These are phyloP conservation scores for Notholithocarpus densiflorus DNA, from an alignment of 306 rosid species.

Conservation along the genomic window DNA sequence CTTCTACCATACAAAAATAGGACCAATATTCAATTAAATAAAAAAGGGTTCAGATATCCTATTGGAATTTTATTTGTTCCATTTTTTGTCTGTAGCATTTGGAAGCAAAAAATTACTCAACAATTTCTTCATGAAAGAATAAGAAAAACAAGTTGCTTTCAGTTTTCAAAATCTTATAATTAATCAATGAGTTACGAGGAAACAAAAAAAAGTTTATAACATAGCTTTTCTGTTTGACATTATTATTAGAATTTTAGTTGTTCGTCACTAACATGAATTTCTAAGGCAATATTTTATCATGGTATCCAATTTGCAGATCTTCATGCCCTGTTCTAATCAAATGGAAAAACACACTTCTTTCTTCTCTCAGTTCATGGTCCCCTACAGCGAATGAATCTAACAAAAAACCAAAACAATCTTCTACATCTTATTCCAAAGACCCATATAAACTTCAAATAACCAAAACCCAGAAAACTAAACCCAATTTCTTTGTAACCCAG, in stretches of 20 bases:
- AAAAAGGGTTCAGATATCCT: background rate
- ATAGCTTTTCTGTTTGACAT: too few relatives aligned
- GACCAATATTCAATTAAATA: background rate
- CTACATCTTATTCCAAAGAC: too few relatives aligned
- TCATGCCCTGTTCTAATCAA: background rate
- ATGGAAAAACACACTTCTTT: too few relatives aligned
- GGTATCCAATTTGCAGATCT: background rate
- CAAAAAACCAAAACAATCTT: too few relatives aligned
- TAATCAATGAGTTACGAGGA: background rate
- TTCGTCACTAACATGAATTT: too few relatives aligned
- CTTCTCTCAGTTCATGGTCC: too few relatives aligned
- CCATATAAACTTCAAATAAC: too few relatives aligned
- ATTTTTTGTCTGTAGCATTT: background rate
- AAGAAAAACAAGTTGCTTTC: background rate
- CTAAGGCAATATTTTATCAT: too few relatives aligned
- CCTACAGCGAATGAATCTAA: too few relatives aligned
- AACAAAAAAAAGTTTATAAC: background rate
- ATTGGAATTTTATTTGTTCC: background rate
- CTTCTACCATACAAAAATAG: background rate
- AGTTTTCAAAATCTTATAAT: background rate
- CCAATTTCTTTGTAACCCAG: too few relatives aligned
- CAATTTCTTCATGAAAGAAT: background rate
- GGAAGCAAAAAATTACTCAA: background rate
- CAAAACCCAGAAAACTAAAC: too few relatives aligned
- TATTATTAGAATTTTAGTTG: too few relatives aligned